Conservation (phyloP, 768 basidiomycete species). For the Phaeolepiota aurea region DNA sequence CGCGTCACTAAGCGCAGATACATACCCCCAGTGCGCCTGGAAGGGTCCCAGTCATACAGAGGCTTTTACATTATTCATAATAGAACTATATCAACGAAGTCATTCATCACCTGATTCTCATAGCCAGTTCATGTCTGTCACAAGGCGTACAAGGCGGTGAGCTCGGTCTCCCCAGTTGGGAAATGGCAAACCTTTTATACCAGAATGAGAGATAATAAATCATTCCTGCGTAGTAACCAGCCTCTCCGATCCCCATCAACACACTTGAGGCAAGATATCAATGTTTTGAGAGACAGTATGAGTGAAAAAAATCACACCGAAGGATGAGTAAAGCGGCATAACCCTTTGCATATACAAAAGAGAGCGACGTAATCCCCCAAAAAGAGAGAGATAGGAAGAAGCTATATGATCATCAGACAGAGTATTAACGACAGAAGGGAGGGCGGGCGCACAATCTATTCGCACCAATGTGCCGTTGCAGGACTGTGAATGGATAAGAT, state of each 20-base stretch:
- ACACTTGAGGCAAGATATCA: constrained; percentile 26
- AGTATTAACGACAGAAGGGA: neutral
- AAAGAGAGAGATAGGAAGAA: constrained; percentile 45
- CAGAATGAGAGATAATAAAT: constrained; percentile 57
- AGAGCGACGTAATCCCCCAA: constrained; percentile 47
- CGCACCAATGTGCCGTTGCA: constrained; percentile 49
- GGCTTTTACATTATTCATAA: constrained; percentile 17
- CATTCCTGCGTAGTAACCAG: constrained; percentile 53
- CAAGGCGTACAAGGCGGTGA: no score
- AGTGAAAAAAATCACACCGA: constrained; percentile 20
- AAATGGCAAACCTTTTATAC: constrained; percentile 37
- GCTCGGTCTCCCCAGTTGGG: no score
- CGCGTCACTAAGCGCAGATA: neutral
- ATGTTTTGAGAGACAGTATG: neutral
- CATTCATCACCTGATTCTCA: constrained; percentile 33
- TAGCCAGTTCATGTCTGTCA: constrained; percentile 40
- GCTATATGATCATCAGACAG: constrained; percentile 17
- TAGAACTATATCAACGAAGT: neutral
- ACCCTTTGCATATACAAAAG: constrained; percentile 46
- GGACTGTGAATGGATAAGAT: constrained; percentile 21
- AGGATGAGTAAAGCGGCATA: constrained; percentile 39
- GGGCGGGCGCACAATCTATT: constrained; percentile 38
- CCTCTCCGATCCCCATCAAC: constrained; percentile 51
- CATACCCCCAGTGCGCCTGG: constrained; percentile 47
- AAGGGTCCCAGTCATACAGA: constrained; percentile 51